phyloP scores from a whole-genome alignment of 371 early-diverging fungal genomes.

The Apophysomyces trapeziformis region DNA sequence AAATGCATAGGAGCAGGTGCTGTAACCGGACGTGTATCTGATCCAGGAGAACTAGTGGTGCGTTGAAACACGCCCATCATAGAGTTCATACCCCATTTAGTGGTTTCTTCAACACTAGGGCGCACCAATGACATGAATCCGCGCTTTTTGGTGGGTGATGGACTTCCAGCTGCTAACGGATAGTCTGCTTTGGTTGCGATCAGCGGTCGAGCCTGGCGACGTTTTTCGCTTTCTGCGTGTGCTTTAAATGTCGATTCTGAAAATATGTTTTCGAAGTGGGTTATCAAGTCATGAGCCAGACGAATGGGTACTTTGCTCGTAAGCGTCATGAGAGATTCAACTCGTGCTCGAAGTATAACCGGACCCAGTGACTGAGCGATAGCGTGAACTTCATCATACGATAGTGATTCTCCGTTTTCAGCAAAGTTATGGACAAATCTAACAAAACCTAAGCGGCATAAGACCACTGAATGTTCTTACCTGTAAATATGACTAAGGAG shows the following conservation, averaged over 20 bases:
- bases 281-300: conserved; percentile 57
- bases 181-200: conserved; percentile 21
- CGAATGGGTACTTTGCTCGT: conserved; percentile 58
- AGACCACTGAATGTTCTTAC: conserved; percentile 27
- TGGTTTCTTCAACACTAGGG: conserved; percentile 22
- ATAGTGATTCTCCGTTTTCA: neutral
- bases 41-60: neutral
- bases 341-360: conserved; percentile 55
- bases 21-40: conserved; percentile 9
- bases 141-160: conserved; percentile 22
- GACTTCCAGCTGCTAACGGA: conserved; percentile 11
- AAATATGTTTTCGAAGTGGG: conserved; percentile 36
- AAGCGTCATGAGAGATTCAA: conserved; percentile 53
- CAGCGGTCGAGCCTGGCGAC: conserved; percentile 39
- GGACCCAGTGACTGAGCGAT: conserved; percentile 61
- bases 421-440: neutral
- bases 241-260: conserved; percentile 35
- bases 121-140: conserved; percentile 47
- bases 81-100: conserved; percentile 34
- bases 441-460: neutral
- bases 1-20: conserved; percentile 12
- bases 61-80: conserved; percentile 45
- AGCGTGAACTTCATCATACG: conserved; percentile 9
- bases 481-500: conserved; percentile 46
- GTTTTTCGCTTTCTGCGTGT: conserved; percentile 46